Base-by-base conservation (phyloP, 768 basidiomycete species). In the Rhizopogon rudus region DNA sequence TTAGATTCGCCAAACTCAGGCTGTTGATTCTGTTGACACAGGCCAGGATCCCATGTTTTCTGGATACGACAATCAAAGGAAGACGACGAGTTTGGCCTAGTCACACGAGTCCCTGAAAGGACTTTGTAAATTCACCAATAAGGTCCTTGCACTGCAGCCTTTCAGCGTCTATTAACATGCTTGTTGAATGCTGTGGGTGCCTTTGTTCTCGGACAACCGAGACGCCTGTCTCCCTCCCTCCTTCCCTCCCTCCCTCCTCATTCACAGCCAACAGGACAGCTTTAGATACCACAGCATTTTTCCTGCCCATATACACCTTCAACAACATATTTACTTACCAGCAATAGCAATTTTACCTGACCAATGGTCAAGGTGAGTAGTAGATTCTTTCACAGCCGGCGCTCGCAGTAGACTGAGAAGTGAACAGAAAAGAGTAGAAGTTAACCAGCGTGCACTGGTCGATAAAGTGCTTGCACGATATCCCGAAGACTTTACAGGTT, bases 391-490 rank as follows among this genome's bases (percentile, higher is more conserved):
- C 46, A 17, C 35, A 9, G 14, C 35, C 20, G 22, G 46, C 46
- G 33, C 33, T 48, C 46, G 46, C 46, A 13, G 13, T 35, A 22
- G 17, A 6, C 41, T 22, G 20, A 14, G 33, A n/a, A 40, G 40
- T 49, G 33, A 5, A 22, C 20, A 49, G 33, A 49, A 22, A 33
- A 35, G 46, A 25, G 56, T 61, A 45, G 54, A 44, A 28, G 60
- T 61, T 22, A 61, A 61, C 45, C 53, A 57, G 40, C 57, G 60
- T 22, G 60, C 60, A 6, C 43, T 61, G 43, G 60, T 61, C 17
- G 54, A 61, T 43, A 61, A 61, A 39, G 54, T 61, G 16, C 60
- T 61, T 3, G 54, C 60, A 43, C 57, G 60, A 45, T 61, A 61
- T 44, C 60, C 60, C 9, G 57, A 56, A 37, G 60, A 61, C 16